A percentile compares a stretch with the other conserved stretches of the same genome.
These are phyloP conservation scores for Hansenula lynferdii DNA, from an alignment of 1,139 yeast genomes.

Conservation along the genomic window DNA sequence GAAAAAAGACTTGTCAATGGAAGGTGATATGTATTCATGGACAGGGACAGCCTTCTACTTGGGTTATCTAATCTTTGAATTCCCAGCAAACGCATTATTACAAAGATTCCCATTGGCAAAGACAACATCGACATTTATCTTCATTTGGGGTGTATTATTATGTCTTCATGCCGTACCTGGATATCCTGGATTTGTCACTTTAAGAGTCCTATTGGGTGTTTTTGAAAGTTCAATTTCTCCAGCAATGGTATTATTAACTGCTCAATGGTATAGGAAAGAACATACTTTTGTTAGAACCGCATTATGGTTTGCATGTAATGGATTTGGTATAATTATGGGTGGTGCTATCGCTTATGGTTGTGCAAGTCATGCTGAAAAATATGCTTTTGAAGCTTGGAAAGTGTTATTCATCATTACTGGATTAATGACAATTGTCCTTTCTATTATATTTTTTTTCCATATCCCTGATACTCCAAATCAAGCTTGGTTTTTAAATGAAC, in stretches of 20 bases:
- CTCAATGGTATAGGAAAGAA: slow-evolving; percentile 47
- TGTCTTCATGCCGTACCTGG: slow-evolving; percentile 38
- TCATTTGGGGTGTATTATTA: slow-evolving; percentile 43
- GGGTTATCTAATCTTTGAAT: slow-evolving; percentile 45
- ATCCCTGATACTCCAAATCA: slow-evolving; percentile 45
- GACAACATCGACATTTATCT: slow-evolving; percentile 30
- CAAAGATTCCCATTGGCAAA: slow-evolving; percentile 41
- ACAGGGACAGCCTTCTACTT: slow-evolving; percentile 52
- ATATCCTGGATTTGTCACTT: slow-evolving; percentile 36
- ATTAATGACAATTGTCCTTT: slow-evolving; percentile 40
- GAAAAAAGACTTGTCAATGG: slow-evolving; percentile 41
- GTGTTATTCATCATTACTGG: slow-evolving; percentile 43
- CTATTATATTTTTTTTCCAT: slow-evolving; percentile 36
- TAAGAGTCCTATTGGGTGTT: slow-evolving; percentile 41
- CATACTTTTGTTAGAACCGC: slow-evolving; percentile 46
- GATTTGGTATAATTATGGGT: slow-evolving; percentile 33
- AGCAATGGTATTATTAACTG: slow-evolving; percentile 46
- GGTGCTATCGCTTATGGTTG: slow-evolving; percentile 44
- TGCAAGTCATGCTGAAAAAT: slow-evolving; percentile 26
- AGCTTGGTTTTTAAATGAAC: slow-evolving; percentile 44
- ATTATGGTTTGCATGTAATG: slow-evolving; percentile 46
- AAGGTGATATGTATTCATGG: slow-evolving; percentile 50
- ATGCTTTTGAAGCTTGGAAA: slow-evolving; percentile 41
- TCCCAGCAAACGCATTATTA: slow-evolving; percentile 38
- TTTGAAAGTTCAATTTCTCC: slow-evolving; percentile 46